phyloP scores from a whole-genome alignment of 768 basidiomycete genomes.

The Krasilnikovozyma curviuscula region DNA sequence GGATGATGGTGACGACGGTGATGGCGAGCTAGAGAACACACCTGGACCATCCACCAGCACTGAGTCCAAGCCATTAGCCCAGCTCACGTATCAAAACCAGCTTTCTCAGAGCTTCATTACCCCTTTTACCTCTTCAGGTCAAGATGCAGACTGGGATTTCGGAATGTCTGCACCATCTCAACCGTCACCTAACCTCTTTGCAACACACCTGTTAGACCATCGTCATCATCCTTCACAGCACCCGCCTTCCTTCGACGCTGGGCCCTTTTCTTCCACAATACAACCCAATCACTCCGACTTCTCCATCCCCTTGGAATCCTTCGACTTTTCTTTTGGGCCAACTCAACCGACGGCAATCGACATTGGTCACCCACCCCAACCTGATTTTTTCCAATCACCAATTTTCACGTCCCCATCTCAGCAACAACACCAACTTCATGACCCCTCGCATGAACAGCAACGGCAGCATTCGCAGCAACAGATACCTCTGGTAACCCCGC shows the following conservation, averaged over 20 bases:
- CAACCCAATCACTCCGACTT: not conserved
- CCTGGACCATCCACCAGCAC: not conserved
- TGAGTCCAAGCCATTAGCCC: too few relatives aligned
- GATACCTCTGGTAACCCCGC: too few relatives aligned
- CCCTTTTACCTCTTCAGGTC: too few relatives aligned
- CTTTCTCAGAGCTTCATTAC: too few relatives aligned
- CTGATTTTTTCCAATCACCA: not conserved
- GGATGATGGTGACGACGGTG: not conserved
- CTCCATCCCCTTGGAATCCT: not conserved
- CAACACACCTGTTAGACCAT: too few relatives aligned
- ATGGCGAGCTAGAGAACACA: not conserved
- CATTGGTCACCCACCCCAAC: not conserved
- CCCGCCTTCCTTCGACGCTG: not conserved
- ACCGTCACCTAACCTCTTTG: too few relatives aligned
- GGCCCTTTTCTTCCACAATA: not conserved
- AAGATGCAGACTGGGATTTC: too few relatives aligned
- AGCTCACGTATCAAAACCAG: too few relatives aligned
- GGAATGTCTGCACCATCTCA: too few relatives aligned
- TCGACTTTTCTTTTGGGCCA: too few relatives aligned
- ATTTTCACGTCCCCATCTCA: not conserved
- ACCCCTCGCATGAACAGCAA: not conserved
- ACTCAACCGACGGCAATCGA: not conserved
- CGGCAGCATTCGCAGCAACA: not conserved
- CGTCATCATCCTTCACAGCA: too few relatives aligned
- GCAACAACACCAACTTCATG: not conserved